Evolutionary conservation across 306 rosid genomes (phyloP), one percentile per base, ranked within the genome.

Genomic region (Acacia acuminata): DNA sequence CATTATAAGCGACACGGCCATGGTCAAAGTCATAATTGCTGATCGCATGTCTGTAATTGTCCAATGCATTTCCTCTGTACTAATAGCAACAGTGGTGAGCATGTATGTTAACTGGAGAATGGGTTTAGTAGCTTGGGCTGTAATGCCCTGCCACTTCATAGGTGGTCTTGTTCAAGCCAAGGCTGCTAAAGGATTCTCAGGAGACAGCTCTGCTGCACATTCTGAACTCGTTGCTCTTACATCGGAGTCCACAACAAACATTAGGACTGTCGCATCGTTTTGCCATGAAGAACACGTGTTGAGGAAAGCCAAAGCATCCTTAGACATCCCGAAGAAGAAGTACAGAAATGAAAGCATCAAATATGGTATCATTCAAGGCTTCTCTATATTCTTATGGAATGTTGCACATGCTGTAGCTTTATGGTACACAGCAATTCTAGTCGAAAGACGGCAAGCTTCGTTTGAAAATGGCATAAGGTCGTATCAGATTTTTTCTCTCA

Each of bases 91-190:
- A 50, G 44, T 72, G 38, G 97, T 93, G 61, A 94, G 98, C 85
- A 88, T 93, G 94, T 0, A 0, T 14, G 94, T 89, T 53, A 85
- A 88, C 87, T 94, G 97, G 98, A 91, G 98, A 91, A 93, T 94
- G 98, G 85, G 79, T 30, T 85, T 94, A 84, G 97, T 94, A 75
- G 91, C 98, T 67, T 94, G 98, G 97, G 97, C 97, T 32, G 98
- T 94, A 44, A 94, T 93, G 97, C 98, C 98, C 61, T 94, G 97
- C 88, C 98, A 94, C 88, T 91, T 94, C 89, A 94, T 94, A 80
- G 98, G 97, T 30, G 97, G 98, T 75, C 87, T 94, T 69, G 87
- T 94, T 75, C 98, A 94, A 86, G 97, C 94, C 76, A 94, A 89
- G 85, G 91, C 97, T 66, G 97, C 97, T 61, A 90, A 91, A 84